Conservation (phyloP, 1,284 basidiomycete genomes). For the Ganoderma multipileum region DNA sequence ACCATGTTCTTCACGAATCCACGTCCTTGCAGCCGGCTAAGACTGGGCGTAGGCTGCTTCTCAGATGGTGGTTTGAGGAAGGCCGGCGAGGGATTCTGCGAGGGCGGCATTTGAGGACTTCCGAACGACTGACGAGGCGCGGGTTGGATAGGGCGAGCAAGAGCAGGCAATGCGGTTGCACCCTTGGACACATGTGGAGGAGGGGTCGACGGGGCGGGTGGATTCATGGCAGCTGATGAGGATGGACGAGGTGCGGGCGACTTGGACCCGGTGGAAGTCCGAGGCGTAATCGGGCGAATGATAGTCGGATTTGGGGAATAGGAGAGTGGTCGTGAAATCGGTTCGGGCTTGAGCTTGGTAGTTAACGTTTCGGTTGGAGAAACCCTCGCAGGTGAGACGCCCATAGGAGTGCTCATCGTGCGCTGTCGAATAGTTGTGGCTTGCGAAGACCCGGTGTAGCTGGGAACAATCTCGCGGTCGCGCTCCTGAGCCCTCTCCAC, state of each 20-base stretch:
- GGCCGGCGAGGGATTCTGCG: conserved; percentile 57
- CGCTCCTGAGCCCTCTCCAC: conserved; percentile 41
- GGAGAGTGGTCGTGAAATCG: conserved; percentile 25
- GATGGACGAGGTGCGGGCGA: conserved; percentile 35
- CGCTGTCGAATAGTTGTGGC: conserved; percentile 43
- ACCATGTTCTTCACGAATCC: conserved; percentile 85
- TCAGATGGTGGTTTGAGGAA: conserved; percentile 61
- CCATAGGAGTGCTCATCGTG: conserved; percentile 44
- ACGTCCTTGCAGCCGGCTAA: conserved; percentile 80
- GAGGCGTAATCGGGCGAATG: conserved; percentile 26
- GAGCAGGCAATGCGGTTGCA: conserved; percentile 49
- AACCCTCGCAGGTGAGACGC: conserved; percentile 17
- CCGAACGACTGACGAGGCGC: conserved; percentile 51
- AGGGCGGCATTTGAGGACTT: conserved; percentile 54
- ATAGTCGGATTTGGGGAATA: conserved; percentile 23
- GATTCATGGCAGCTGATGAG: conserved; percentile 30
- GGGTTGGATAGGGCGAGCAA: conserved; percentile 65
- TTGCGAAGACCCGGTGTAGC: conserved; percentile 28
- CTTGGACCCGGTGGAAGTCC: conserved; percentile 21
- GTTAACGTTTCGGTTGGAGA: conserved; percentile 19
- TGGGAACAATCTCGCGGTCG: conserved; percentile 31
- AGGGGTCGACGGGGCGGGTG: conserved; percentile 44
- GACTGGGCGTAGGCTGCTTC: conserved; percentile 81
- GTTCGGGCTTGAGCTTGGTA: conserved; percentile 23
- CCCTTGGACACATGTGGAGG: conserved; percentile 46